Percentiles rank a stretch among this genome's conserved stretches.
Evolutionary conservation across 140 eudicot species (phyloP).

Genomic region (Ambrosia hybrid): DNA sequence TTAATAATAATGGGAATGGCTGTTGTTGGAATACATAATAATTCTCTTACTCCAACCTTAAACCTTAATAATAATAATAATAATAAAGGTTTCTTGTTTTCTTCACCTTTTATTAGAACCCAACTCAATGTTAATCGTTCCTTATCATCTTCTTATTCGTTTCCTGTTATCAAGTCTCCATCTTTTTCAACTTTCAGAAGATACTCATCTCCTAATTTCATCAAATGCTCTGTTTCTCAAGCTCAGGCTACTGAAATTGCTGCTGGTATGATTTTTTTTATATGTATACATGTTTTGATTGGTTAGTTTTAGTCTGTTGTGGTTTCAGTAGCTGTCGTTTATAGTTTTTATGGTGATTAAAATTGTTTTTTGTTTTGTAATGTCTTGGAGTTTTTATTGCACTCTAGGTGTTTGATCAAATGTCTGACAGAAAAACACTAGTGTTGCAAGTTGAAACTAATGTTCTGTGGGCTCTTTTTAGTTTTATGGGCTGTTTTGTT

Average conservation of each 20-base stretch:
- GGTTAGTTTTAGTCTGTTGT: too few relatives aligned
- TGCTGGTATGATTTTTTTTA: conserved; percentile 40
- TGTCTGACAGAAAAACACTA: conserved; percentile 9
- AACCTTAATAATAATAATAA: too few relatives aligned
- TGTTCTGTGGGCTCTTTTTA: neutral
- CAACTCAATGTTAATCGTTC: conserved; percentile 38
- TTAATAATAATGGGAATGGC: conserved; percentile 50
- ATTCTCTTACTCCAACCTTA: conserved; percentile 27
- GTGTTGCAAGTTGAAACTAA: conserved; percentile 16
- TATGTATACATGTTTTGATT: too few relatives aligned
- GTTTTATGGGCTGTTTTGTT: conserved; percentile 7
- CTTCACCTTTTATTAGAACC: conserved; percentile 43
- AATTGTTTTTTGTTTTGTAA: too few relatives aligned
- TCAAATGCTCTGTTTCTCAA: conserved; percentile 81
- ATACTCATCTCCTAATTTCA: conserved; percentile 39
- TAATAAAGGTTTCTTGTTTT: conserved; percentile 27
- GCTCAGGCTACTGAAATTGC: conserved; percentile 45
- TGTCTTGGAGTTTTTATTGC: neutral
- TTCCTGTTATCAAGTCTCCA: conserved; percentile 19
- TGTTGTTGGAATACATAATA: conserved; percentile 23
- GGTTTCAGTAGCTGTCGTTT: too few relatives aligned
- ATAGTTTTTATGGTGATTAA: too few relatives aligned
- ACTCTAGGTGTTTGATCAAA: conserved; percentile 28
- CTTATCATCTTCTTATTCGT: conserved; percentile 36
- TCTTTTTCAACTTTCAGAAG: conserved; percentile 21